Evolutionary conservation across 192 early-diverging fungal species (phyloP).

Genomic region (Entophlyctis helioformis): DNA sequence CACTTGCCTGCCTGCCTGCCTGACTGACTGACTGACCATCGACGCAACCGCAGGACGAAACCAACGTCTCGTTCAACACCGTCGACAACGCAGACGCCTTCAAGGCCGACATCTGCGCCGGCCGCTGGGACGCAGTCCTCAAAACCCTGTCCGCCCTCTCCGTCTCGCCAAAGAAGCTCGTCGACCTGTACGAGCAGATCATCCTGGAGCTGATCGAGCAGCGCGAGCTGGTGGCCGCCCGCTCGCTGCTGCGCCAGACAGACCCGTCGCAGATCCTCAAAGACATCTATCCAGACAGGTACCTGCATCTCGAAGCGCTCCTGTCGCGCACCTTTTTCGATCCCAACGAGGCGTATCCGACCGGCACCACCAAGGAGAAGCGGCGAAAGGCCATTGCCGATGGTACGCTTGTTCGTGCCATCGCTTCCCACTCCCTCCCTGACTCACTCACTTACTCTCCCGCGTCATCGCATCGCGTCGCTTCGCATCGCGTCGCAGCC

Average conservation of each 20-base stretch:
- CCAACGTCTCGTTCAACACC: constrained; percentile 66
- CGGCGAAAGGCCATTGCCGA: constrained; percentile 66
- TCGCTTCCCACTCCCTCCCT: too few species aligned
- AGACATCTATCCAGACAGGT: constrained; percentile 63
- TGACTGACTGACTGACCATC: neutral
- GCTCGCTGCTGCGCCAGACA: constrained; percentile 75
- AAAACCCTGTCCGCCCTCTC: constrained; percentile 54
- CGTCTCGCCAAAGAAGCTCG: constrained; percentile 54
- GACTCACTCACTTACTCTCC: too few species aligned
- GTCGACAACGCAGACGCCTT: constrained; percentile 73
- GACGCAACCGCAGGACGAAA: constrained; percentile 54
- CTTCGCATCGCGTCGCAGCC: constrained; percentile 2
- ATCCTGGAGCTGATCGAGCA: constrained; percentile 78
- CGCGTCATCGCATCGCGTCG: too few species aligned
- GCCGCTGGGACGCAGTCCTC: constrained; percentile 81
- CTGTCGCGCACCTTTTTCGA: constrained; percentile 61
- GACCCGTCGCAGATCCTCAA: constrained; percentile 81
- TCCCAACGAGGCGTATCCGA: constrained; percentile 57
- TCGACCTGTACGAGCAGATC: constrained; percentile 89
- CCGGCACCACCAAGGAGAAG: constrained; percentile 53
- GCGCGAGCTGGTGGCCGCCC: constrained; percentile 68
- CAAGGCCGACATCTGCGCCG: constrained; percentile 58
- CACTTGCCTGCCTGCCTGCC: neutral
- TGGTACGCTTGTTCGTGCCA: constrained; percentile 19
- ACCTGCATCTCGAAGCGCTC: constrained; percentile 69